Conservation (phyloP, 2,329 filamentous ascomycete species). For the Pleochaeta shiraiana region DNA sequence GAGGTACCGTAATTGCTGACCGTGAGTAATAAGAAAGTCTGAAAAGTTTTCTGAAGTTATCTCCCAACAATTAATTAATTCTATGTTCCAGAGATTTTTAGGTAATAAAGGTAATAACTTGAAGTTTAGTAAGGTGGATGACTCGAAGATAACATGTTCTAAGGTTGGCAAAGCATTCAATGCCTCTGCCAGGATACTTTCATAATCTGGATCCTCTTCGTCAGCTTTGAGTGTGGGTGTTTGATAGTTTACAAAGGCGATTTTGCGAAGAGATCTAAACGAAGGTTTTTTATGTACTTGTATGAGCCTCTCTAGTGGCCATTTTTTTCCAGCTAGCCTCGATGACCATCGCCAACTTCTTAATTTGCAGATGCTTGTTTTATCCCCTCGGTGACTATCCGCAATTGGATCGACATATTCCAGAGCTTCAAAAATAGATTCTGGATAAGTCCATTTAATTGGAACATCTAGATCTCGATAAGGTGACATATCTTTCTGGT, state of each 20-base stretch:
- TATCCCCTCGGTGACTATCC: conserved; percentile 11
- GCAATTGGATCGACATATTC: conserved; percentile 28
- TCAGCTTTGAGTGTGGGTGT: conserved; percentile 23
- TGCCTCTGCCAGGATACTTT: conserved; percentile 22
- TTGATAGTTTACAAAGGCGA: conserved; percentile 43
- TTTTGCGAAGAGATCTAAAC: conserved; percentile 33
- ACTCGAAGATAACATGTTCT: conserved; percentile 47
- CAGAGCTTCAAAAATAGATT: conserved; percentile 41
- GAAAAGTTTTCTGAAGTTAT: conserved; percentile 44
- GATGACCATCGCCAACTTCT: conserved; percentile 40
- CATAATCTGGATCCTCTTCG: conserved; percentile 20
- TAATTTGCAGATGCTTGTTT: conserved; percentile 19
- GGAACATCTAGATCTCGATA: conserved; percentile 34
- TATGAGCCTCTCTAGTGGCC: conserved; percentile 26
- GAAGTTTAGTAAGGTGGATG: conserved; percentile 48
- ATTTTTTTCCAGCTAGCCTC: conserved; percentile 26
- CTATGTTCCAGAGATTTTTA: conserved; percentile 39
- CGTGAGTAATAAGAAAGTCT: conserved; percentile 43
- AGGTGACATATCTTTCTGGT: conserved; percentile 44
- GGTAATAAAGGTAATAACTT: conserved; percentile 48
- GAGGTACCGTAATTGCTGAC: conserved; percentile 42
- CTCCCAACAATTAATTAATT: conserved; percentile 59
- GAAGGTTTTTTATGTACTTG: conserved; percentile 30
- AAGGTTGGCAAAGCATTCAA: conserved; percentile 37
- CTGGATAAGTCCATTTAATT: conserved; percentile 48